Evolutionary conservation across 768 basidiomycete species (phyloP), one percentile per base, ranked within the genome.

Genomic region (Amanita thiersii): DNA sequence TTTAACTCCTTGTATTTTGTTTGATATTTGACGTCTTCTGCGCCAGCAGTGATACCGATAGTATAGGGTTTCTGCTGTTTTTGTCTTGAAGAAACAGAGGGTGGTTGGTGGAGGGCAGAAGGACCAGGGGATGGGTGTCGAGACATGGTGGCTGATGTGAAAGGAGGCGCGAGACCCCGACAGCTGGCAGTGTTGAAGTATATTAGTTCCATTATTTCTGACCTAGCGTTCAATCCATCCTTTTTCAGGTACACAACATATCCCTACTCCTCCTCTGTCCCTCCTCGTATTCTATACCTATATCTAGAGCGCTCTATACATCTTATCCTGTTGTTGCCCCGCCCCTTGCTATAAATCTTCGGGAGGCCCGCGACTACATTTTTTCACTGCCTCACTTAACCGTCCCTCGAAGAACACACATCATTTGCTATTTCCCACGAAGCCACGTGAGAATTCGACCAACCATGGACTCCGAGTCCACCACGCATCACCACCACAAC

Each of bases 1-100:
- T 86, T 89, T 49, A 91, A 68, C 45, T 91, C 87, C 59, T 79
- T 86, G 67, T 90, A 91, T 63, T 90, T 90, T 54, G 77, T 73
- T 46, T 86, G 82, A 58, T 90, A 91, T 62, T 87, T 89, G 56
- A 75, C 76, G 61, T 90, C 87, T 56, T 89, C 86, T 14, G 81
- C 84, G 52, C 83, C 81, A 19, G 82, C 83, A 28, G 82, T 74
- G 48, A 86, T 82, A 47, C 81, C 83, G 15, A 76, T 64, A 14
- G 73, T 48, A 36, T 70, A 67, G 17, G 66, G 52, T 58, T 75
- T 59, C 52, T 64, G 64, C 66, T 78, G 64, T 66, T 79, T 70
- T 65, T 69, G 56, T 58, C 67, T 59, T 42, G 52, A 21, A 38
- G 69, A 54, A 51, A 61, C 47, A 18, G 60, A 39, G 37, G 47